phyloP scores from a whole-genome alignment of 75 land plant genomes.

The Azolla pinnata region DNA sequence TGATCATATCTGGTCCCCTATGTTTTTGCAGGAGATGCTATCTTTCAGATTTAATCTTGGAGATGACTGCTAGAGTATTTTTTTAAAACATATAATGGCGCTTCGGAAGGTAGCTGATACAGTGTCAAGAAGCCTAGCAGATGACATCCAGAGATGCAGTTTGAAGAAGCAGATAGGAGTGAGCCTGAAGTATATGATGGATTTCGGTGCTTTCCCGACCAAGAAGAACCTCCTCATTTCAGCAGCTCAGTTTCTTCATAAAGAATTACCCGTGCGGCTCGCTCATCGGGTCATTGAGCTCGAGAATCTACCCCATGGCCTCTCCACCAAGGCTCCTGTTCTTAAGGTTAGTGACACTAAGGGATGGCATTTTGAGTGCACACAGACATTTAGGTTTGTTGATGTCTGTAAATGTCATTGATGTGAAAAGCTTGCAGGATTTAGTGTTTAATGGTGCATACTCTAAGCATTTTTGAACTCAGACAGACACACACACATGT shows the following conservation, averaged over 20 bases:
- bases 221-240: constrained; percentile 52
- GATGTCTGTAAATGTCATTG: no score
- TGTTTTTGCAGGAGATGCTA: no score
- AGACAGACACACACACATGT: no score
- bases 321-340: constrained; percentile 74
- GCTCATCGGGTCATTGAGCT: constrained; percentile 80
- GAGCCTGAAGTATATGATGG: constrained; percentile 86
- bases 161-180: constrained; percentile 79
- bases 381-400: no score
- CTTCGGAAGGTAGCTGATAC: constrained; percentile 27
- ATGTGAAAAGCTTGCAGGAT: no score
- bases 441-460: no score
- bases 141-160: constrained; percentile 75
- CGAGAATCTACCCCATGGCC: constrained; percentile 72
- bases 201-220: constrained; percentile 69
- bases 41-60: no score
- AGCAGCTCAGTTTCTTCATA: constrained; percentile 81
- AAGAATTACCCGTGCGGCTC: constrained; percentile 79
- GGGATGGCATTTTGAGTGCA: no score
- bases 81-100: constrained; percentile 1
- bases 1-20: no score
- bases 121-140: constrained; percentile 40
- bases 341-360: constrained; percentile 56
- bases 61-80: no score
- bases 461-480: no score